A percentile compares a stretch with the other conserved stretches of the same genome.
Conservation (phyloP, 805 yeast genomes). For the Maudiozyma serrabonitensis region DNA sequence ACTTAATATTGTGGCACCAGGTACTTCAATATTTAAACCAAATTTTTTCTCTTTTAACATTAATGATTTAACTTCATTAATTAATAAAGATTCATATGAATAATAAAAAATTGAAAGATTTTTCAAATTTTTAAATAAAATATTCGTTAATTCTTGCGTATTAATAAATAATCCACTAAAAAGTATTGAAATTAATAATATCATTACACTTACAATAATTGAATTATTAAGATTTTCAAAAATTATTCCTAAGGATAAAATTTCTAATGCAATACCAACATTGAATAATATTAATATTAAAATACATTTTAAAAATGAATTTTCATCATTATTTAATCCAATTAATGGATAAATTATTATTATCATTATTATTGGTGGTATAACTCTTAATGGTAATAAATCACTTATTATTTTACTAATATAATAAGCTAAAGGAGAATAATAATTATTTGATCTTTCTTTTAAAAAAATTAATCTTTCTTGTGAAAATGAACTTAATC, state of each 20-base stretch:
- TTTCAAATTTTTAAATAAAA: conserved; percentile 62
- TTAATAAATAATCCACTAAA: conserved; percentile 93
- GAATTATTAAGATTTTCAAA: conserved; percentile 89
- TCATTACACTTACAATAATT: conserved; percentile 75
- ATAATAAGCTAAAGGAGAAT: conserved; percentile 79
- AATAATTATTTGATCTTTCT: conserved; percentile 91
- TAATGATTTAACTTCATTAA: conserved; percentile 85
- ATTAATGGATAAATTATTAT: conserved; percentile 82
- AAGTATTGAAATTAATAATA: conserved; percentile 71
- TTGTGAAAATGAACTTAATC: conserved; percentile 76
- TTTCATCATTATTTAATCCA: conserved; percentile 68
- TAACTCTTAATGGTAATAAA: conserved; percentile 78
- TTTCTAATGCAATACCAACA: conserved; percentile 73
- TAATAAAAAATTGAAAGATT: conserved; percentile 88
- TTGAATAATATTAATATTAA: conserved; percentile 72
- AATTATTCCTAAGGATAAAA: conserved; percentile 78
- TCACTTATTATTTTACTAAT: conserved; percentile 81
- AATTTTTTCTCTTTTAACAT: conserved; percentile 79
- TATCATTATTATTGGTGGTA: conserved; percentile 82
- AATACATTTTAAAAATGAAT: conserved; percentile 63
- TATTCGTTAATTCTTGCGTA: conserved; percentile 50
- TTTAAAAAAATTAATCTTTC: conserved; percentile 86
- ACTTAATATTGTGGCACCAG: conserved; percentile 93
- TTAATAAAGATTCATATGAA: conserved; percentile 86
- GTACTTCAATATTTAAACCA: conserved; percentile 90